Conservation (phyloP, 2,329 filamentous ascomycete genomes). For the Cadophora gregata region DNA sequence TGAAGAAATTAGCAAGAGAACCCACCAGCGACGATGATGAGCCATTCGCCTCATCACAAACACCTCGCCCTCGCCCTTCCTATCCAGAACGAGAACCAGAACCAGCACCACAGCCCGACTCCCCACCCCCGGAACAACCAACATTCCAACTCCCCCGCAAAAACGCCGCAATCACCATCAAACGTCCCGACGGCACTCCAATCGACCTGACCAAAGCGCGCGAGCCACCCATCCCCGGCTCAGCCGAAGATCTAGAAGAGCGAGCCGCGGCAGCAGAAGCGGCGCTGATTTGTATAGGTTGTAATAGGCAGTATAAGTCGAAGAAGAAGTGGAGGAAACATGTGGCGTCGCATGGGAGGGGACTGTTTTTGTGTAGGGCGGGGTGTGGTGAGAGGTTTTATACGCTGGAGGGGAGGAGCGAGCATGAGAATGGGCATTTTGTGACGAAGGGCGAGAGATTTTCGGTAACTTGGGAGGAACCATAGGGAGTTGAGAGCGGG, state of each 20-base stretch:
- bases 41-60: too few species aligned
- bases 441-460: background rate
- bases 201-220: background rate
- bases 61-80: too few species aligned
- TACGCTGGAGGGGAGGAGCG: background rate
- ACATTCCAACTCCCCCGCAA: background rate
- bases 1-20: too few species aligned
- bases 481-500: background rate
- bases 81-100: too few species aligned
- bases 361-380: background rate
- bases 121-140: too few species aligned
- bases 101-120: too few species aligned
- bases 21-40: too few species aligned
- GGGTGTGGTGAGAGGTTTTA: background rate
- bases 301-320: background rate
- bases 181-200: background rate
- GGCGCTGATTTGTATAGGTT: background rate
- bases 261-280: background rate
- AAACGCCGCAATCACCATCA: slow-evolving; percentile 5
- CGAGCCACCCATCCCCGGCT: background rate
- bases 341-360: background rate
- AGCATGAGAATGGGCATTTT: background rate
- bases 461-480: background rate
- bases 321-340: background rate
- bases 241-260: background rate